phyloP scores from a whole-genome alignment of 768 basidiomycete species.

The Phaeotremella fagi region DNA sequence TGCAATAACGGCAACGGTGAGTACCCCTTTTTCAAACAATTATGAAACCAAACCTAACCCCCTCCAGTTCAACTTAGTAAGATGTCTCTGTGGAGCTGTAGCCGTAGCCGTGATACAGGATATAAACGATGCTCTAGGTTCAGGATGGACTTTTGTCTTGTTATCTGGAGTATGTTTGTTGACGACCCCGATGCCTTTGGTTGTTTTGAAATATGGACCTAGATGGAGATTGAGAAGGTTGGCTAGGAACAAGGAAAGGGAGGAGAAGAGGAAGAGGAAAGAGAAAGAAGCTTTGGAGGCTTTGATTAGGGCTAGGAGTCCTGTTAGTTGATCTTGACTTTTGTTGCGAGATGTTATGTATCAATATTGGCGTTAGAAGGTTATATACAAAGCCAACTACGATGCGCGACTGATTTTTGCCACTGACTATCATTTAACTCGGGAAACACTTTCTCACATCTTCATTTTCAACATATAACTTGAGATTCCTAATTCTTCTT shows the following conservation, averaged over 20 bases:
- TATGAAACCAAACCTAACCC: neutral
- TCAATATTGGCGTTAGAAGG: no score
- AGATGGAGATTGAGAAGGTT: slow-evolving; percentile 6
- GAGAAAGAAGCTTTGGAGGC: neutral
- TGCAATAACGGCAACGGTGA: slow-evolving; percentile 32
- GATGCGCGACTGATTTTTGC: no score
- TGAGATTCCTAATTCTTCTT: no score
- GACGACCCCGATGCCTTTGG: slow-evolving; percentile 4
- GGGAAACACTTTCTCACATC: no score
- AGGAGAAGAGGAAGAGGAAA: neutral
- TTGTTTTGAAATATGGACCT: slow-evolving; percentile 12
- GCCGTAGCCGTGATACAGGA: slow-evolving; percentile 11
- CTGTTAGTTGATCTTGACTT: no score
- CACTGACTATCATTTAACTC: no score
- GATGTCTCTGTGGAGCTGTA: slow-evolving; percentile 18
- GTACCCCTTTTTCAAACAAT: neutral
- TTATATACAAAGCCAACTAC: no score
- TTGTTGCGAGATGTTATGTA: no score
- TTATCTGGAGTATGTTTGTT: slow-evolving; percentile 12
- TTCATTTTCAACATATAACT: no score
- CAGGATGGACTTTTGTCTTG: slow-evolving; percentile 19
- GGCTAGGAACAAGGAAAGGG: neutral
- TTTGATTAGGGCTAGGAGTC: neutral
- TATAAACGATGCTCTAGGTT: slow-evolving; percentile 4
- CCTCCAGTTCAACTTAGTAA: slow-evolving; percentile 18